A percentile compares a stretch with the other conserved stretches of the same genome.
These are phyloP conservation scores for Thecaphora frezii DNA, from an alignment of 1,284 basidiomycete species.

Conservation along the genomic window DNA sequence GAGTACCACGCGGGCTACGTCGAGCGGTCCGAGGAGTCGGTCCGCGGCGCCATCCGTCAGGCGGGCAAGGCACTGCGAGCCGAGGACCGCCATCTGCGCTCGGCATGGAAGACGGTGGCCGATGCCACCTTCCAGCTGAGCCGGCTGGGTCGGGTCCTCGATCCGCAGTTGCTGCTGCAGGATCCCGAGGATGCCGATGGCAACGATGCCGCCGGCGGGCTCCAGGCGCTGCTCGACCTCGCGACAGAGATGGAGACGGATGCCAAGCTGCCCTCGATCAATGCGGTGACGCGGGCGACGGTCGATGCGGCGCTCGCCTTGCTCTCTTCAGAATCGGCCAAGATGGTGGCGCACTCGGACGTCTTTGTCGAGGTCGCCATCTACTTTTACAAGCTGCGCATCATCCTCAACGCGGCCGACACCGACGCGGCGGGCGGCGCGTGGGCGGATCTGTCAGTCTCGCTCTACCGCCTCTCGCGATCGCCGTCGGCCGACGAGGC, in stretches of 20 bases:
- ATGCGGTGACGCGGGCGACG: constrained; percentile 18
- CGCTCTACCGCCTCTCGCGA: constrained; percentile 34
- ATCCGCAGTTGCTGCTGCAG: constrained; percentile 2
- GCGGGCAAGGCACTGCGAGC: constrained; percentile 66
- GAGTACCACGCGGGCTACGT: constrained; percentile 73
- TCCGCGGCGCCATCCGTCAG: constrained; percentile 67
- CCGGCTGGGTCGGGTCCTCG: constrained; percentile 20
- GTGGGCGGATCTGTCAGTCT: constrained; percentile 54
- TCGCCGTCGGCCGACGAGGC: constrained; percentile 62
- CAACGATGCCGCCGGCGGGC: background rate
- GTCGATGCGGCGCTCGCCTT: constrained; percentile 5
- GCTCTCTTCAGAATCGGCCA: background rate
- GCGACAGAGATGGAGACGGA: constrained; percentile 36
- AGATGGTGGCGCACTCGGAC: background rate
- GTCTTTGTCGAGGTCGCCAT: constrained; percentile 20
- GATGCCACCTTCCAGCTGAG: constrained; percentile 69
- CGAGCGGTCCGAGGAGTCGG: constrained; percentile 73
- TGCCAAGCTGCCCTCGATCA: constrained; percentile 41
- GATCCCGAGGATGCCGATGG: constrained; percentile 1
- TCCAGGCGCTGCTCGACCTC: constrained; percentile 20
- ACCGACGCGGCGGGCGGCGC: constrained; percentile 38
- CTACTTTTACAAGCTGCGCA: constrained; percentile 51
- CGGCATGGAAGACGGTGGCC: constrained; percentile 80
- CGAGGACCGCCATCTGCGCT: constrained; percentile 58
- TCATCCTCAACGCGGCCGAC: constrained; percentile 40